These are phyloP conservation scores for Cudoniella acicularis DNA, from an alignment of 495 filamentous ascomycete genomes.

Conservation along the genomic window DNA sequence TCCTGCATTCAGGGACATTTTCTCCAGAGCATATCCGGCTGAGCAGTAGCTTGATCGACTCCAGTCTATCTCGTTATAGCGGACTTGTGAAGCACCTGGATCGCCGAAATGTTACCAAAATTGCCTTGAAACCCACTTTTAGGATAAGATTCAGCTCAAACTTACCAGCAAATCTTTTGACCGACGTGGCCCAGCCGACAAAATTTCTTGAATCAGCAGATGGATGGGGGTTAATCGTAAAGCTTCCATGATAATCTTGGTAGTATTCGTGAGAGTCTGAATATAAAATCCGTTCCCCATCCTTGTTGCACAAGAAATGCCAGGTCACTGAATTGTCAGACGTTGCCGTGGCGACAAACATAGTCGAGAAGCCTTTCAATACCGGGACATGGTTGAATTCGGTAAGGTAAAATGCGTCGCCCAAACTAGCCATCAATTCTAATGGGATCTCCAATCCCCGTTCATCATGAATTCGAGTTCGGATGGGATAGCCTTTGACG, in stretches of 20 bases:
- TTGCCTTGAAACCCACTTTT: no score
- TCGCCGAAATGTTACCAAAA: no score
- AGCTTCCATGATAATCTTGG: no score
- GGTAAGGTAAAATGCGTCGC: background rate
- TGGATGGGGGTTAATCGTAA: no score
- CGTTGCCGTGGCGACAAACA: conserved; percentile 24
- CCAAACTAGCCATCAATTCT: conserved; percentile 3
- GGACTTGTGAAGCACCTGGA: no score
- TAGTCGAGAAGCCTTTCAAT: conserved; percentile 32
- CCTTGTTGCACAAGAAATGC: conserved; percentile 24
- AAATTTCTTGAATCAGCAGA: conserved; percentile 7
- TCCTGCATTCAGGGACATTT: conserved; percentile 20
- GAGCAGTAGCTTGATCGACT: background rate
- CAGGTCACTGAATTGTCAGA: conserved; percentile 23
- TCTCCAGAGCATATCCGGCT: conserved; percentile 13
- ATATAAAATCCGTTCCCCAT: conserved; percentile 13
- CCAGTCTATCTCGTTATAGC: conserved; percentile 19
- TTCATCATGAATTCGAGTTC: background rate
- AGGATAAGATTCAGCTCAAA: no score
- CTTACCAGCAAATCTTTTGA: conserved; percentile 5
- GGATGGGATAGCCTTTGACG: conserved; percentile 33
- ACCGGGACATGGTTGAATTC: conserved; percentile 12
- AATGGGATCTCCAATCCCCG: conserved; percentile 25
- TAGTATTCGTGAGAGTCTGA: no score
- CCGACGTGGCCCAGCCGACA: conserved; percentile 6